Evolutionary conservation across 1,284 basidiomycete genomes (phyloP), one percentile per base, ranked within the genome.

Genomic region (Tranzscheliella williamsii): DNA sequence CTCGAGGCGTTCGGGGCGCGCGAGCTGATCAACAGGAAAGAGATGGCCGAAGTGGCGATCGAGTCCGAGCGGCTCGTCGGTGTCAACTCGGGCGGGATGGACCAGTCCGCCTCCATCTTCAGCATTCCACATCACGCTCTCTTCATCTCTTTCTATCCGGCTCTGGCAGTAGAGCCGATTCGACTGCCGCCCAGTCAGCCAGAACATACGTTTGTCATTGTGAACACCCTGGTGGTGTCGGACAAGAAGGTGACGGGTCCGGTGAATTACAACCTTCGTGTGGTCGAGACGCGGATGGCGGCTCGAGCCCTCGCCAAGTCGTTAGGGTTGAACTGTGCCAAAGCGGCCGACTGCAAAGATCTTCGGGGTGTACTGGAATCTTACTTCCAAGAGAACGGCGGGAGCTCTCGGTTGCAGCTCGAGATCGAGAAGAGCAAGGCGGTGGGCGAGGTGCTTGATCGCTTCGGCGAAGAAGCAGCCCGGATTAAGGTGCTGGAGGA

Each of bases 241-340:
- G 75, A 77, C 43, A 77, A 77, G 38, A 77, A 77, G 42, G 75
- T 73, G 4, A 67, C 57, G 2, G 75, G 72, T 0, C 72, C 75
- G 0, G 65, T 73, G 15, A 73, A 76, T 29, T 77, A 76, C 54
- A 77, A 77, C 37, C 51, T 77, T 8, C 67, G 75, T 16, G 73
- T 75, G 11, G 73, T 67, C 8, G 75, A 77, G 57, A 62, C 70
- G 4, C 44, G 68, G 2, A 62, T 77, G 52, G 73, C 75, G 3
- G 65, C 63, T 6, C 46, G 63, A 0, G 51, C 61, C 3, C 39
- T 77, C 5, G 50, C 44, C 4, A 47, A 45, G 15, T 39, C 30
- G 3, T 43, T 75, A 4, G 48, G 38, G 2, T 38, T 74, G 13
- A 16, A 51, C 2, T 33, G 20, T 5, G 49, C 42, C 0, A 51